Evolutionary conservation across 805 yeast genomes (phyloP).

Genomic region (Hemisphaericaspora nanyangensis): DNA sequence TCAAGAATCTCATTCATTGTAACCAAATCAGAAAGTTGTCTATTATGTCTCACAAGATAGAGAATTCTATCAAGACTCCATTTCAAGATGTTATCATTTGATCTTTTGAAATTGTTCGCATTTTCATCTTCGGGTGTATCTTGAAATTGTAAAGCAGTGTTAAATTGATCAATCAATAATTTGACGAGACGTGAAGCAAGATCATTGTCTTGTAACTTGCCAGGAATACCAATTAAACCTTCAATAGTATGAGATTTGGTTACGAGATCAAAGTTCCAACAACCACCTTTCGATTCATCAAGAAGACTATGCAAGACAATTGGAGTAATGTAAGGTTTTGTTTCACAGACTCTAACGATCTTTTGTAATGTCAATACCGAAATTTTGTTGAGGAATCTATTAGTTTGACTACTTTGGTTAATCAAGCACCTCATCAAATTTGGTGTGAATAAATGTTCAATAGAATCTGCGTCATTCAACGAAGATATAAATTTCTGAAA

Average conservation of each 20-base stretch:
- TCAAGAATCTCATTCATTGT: constrained; percentile 32
- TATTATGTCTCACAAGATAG: constrained; percentile 48
- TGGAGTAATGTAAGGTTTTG: constrained; percentile 38
- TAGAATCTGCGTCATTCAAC: constrained; percentile 14
- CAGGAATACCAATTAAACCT: constrained; percentile 20
- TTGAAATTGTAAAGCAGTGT: constrained; percentile 16
- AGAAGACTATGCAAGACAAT: constrained; percentile 22
- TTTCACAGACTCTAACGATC: constrained; percentile 35
- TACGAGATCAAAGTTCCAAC: constrained; percentile 68
- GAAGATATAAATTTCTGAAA: constrained; percentile 45
- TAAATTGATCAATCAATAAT: constrained; percentile 24
- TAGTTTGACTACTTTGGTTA: constrained; percentile 67
- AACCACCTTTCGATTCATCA: constrained; percentile 41
- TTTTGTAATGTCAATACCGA: constrained; percentile 50
- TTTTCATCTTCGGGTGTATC: constrained; percentile 18
- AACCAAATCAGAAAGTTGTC: constrained; percentile 10
- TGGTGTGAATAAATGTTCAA: constrained; percentile 45
- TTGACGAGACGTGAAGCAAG: constrained; percentile 8
- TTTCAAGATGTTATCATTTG: constrained; percentile 38
- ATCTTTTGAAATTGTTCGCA: constrained; percentile 12
- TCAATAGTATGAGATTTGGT: constrained; percentile 71
- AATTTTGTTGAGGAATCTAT: constrained; percentile 63
- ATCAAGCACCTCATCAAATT: constrained; percentile 70
- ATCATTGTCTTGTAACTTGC: constrained; percentile 13
- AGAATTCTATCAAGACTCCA: constrained; percentile 62